Evolutionary conservation across 2,329 filamentous ascomycete species (phyloP).

Genomic region (Arachnopeziza araneosa): DNA sequence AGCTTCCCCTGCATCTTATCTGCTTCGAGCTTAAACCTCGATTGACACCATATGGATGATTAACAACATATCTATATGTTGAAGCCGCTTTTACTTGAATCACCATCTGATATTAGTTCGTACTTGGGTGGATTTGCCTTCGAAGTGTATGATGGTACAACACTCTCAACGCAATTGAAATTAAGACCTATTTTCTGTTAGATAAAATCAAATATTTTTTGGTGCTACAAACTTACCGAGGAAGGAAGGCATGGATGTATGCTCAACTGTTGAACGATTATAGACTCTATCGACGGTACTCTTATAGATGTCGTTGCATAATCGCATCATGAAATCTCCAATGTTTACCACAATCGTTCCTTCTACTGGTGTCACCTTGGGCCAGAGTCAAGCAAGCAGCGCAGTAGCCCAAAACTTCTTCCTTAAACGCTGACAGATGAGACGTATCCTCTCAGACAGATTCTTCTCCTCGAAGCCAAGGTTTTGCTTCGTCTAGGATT

Average conservation of each 20-base stretch:
- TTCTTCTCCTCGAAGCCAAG: constrained; percentile 41
- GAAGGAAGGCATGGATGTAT: too few species aligned
- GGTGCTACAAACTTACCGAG: too few species aligned
- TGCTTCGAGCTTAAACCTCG: constrained; percentile 27
- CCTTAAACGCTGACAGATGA: too few species aligned
- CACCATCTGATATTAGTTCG: constrained; percentile 45
- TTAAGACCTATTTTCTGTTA: constrained; percentile 36
- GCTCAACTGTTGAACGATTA: too few species aligned
- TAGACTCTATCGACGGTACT: too few species aligned
- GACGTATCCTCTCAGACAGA: constrained; percentile 50
- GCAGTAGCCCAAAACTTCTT: too few species aligned
- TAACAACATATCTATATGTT: background rate
- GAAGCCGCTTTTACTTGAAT: constrained; percentile 28
- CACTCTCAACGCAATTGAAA: constrained; percentile 44
- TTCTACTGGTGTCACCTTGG: constrained; percentile 38
- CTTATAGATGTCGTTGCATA: too few species aligned
- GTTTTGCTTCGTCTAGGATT: constrained; percentile 39
- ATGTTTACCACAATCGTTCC: too few species aligned
- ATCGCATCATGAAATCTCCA: too few species aligned
- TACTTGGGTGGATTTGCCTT: constrained; percentile 43
- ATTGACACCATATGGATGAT: constrained; percentile 2
- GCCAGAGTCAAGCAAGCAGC: too few species aligned
- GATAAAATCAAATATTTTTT: too few species aligned
- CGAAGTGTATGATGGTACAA: constrained; percentile 43
- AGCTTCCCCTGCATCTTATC: constrained; percentile 23